These are phyloP conservation scores for Elongisporangium prolatum DNA, from an alignment of 352 stramenopile species.

Conservation along the genomic window DNA sequence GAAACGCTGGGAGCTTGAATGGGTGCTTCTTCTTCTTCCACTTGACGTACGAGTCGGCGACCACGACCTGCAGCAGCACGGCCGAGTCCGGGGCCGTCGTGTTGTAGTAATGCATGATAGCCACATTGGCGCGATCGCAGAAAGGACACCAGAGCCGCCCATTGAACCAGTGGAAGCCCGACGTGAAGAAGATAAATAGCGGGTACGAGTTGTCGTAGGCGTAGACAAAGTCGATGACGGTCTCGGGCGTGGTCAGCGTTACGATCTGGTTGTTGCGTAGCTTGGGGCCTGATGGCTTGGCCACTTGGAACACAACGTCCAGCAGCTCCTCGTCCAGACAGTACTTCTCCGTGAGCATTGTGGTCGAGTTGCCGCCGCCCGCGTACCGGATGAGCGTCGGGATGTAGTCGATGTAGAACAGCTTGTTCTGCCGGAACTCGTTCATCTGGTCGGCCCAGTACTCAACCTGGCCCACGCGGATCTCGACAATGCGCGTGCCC, in stretches of 20 bases:
- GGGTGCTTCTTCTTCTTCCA: constrained; percentile 83
- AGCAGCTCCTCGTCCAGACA: constrained; percentile 55
- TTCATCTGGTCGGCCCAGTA: constrained; percentile 79
- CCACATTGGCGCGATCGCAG: constrained; percentile 65
- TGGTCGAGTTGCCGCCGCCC: constrained; percentile 63
- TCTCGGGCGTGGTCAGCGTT: constrained; percentile 35
- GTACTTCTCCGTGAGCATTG: constrained; percentile 70
- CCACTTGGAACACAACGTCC: constrained; percentile 62
- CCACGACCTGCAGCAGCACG: constrained; percentile 50
- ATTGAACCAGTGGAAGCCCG: constrained; percentile 67
- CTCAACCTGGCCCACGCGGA: constrained; percentile 43
- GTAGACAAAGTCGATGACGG: constrained; percentile 47
- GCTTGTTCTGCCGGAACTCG: constrained; percentile 72
- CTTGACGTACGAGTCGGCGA: constrained; percentile 52
- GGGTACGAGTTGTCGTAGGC: constrained; percentile 69
- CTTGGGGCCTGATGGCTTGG: constrained; percentile 32
- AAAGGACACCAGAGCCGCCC: constrained; percentile 76
- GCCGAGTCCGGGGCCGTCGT: constrained; percentile 55
- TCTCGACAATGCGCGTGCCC: constrained; percentile 65
- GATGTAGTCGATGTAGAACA: constrained; percentile 81
- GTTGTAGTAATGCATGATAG: constrained; percentile 80
- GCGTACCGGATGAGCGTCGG: constrained; percentile 75
- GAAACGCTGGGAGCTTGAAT: constrained; percentile 62
- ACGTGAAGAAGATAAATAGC: constrained; percentile 78
- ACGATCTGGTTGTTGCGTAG: constrained; percentile 61